Percentiles rank a stretch among this genome's conserved stretches.
These are phyloP conservation scores for Echeveria elegans DNA, from an alignment of 164 flowering plant genomes.

Conservation along the genomic window DNA sequence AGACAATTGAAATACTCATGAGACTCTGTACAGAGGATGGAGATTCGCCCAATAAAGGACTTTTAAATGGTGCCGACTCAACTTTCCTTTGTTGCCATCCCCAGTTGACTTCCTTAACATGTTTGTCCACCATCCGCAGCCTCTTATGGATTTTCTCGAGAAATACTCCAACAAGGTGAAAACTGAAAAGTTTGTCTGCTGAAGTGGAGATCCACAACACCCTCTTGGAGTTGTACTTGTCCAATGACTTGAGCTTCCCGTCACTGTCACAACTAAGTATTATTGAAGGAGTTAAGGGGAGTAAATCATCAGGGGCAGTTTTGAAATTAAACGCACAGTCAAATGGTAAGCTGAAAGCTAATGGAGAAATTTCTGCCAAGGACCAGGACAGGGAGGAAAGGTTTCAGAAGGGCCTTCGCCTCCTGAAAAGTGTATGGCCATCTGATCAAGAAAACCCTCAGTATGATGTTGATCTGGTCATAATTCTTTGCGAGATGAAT, in stretches of 20 bases:
- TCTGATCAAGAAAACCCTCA: neutral
- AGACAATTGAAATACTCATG: constrained; percentile 81
- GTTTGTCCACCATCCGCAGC: constrained; percentile 75
- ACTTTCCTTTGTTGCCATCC: constrained; percentile 78
- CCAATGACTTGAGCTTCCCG: constrained; percentile 73
- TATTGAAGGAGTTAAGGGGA: constrained; percentile 22
- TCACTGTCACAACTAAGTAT: constrained; percentile 40
- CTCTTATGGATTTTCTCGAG: constrained; percentile 91
- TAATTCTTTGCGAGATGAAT: constrained; percentile 74
- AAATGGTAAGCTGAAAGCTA: constrained; percentile 33
- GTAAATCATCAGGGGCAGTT: constrained; percentile 19
- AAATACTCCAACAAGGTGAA: constrained; percentile 73
- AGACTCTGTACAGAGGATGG: constrained; percentile 85
- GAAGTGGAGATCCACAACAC: constrained; percentile 94
- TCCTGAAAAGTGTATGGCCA: constrained; percentile 79
- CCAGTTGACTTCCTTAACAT: constrained; percentile 95
- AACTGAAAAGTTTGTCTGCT: constrained; percentile 89
- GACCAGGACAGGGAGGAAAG: constrained; percentile 46
- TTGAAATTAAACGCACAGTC: constrained; percentile 24
- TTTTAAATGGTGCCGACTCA: constrained; percentile 34
- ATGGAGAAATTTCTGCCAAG: constrained; percentile 19
- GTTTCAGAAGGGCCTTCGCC: constrained; percentile 54
- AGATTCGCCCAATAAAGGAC: constrained; percentile 37
- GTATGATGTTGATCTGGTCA: neutral
- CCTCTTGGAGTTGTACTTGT: constrained; percentile 82